phyloP scores from a whole-genome alignment of 2,329 filamentous ascomycete genomes.

The Rachicladosporium sp. region DNA sequence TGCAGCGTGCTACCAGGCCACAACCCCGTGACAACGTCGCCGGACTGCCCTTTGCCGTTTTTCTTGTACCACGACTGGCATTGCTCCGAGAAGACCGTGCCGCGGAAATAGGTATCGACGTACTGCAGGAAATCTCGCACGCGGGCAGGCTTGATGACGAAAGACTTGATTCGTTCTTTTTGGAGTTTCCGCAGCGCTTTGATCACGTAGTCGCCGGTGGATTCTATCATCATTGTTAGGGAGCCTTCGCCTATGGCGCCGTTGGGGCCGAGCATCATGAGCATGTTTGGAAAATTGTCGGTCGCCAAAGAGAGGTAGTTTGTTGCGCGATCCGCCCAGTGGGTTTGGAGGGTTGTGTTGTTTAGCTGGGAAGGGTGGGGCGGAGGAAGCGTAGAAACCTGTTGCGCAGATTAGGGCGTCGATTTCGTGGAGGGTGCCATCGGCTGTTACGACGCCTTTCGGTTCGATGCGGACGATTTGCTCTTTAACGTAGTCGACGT shows the following conservation, averaged over 20 bases:
- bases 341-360: constrained; percentile 18
- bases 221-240: constrained; percentile 31
- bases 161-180: constrained; percentile 29
- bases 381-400: constrained; percentile 28
- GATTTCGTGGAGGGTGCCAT: constrained; percentile 27
- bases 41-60: constrained; percentile 41
- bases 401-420: constrained; percentile 34
- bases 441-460: constrained; percentile 28
- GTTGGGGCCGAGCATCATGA: constrained; percentile 32
- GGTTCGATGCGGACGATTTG: constrained; percentile 27
- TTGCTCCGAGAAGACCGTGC: constrained; percentile 44
- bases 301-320: constrained; percentile 15
- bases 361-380: constrained; percentile 26
- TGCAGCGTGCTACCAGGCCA: constrained; percentile 59
- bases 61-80: constrained; percentile 61
- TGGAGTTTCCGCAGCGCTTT: constrained; percentile 30
- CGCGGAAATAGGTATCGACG: constrained; percentile 37
- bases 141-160: constrained; percentile 34
- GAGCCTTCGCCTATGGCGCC: constrained; percentile 28
- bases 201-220: constrained; percentile 25
- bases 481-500: constrained; percentile 32
- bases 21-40: constrained; percentile 50
- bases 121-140: constrained; percentile 39
- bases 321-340: constrained; percentile 23
- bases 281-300: constrained; percentile 26